Evolutionary conservation across 75 land plant genomes (phyloP).

Genomic region (Cryptomeria japonica): DNA sequence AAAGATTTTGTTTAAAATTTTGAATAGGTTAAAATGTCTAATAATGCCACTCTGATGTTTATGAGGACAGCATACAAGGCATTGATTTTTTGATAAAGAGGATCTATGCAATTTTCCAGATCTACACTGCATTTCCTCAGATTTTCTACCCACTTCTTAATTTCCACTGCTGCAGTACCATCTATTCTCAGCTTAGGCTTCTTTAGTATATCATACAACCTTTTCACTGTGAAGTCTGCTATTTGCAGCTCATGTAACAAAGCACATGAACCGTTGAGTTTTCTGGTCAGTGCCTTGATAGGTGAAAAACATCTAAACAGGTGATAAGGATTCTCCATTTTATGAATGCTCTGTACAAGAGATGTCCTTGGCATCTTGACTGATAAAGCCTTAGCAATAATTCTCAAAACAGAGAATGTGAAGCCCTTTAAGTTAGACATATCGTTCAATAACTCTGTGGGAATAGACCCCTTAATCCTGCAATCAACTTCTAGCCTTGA

Average conservation of each 20-base stretch:
- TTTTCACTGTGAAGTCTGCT: not conserved
- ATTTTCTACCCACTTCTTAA: not conserved
- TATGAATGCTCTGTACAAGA: not conserved
- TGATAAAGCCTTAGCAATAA: not conserved
- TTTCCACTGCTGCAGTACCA: not conserved
- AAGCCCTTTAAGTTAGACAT: not conserved
- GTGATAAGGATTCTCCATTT: not conserved
- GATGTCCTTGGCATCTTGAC: not conserved
- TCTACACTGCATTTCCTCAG: not conserved
- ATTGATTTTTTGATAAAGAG: not conserved
- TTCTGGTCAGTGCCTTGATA: not conserved
- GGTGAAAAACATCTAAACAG: not conserved
- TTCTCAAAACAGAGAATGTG: not conserved
- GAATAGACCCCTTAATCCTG: not conserved
- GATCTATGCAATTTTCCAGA: not conserved
- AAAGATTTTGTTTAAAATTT: too few species aligned
- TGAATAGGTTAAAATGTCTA: not conserved
- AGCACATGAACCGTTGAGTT: not conserved
- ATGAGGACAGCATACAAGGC: not conserved
- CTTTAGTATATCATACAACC: not conserved
- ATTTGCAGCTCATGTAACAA: not conserved
- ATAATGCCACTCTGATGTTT: not conserved
- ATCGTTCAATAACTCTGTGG: not conserved
- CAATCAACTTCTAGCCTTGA: not conserved
- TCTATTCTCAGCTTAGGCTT: not conserved